phyloP scores from a whole-genome alignment of 768 basidiomycete species.

The Clitopilus hobsonii region DNA sequence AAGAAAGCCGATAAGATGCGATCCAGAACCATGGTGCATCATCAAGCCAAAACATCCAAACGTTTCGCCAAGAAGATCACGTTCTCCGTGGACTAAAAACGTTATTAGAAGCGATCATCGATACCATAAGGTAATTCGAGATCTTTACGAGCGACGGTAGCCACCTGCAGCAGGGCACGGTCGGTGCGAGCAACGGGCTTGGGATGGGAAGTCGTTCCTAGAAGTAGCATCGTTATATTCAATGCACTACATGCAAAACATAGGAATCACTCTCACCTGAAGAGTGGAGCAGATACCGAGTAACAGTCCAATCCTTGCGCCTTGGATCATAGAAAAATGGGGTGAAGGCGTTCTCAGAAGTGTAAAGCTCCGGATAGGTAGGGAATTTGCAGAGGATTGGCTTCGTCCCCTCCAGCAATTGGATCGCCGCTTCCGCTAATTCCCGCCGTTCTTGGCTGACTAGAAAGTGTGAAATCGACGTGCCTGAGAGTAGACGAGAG shows the following conservation, averaged over 20 bases:
- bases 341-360: not conserved
- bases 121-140: not conserved
- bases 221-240: no score
- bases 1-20: not conserved
- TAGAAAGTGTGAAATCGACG: not conserved
- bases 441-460: not conserved
- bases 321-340: constrained; percentile 2
- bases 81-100: constrained; percentile 1
- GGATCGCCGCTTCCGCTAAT: constrained; percentile 1
- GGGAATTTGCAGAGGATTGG: not conserved
- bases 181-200: constrained; percentile 15
- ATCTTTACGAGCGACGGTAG: constrained; percentile 11
- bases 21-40: constrained; percentile 2
- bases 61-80: not conserved
- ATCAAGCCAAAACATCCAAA: not conserved
- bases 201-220: constrained; percentile 21
- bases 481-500: constrained; percentile 1
- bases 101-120: not conserved
- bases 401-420: not conserved
- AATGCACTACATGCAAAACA: no score
- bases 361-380: not conserved
- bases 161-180: constrained; percentile 10
- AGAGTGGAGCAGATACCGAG: constrained; percentile 15
- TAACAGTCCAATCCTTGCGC: not conserved
- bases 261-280: no score